Evolutionary conservation across 306 rosid genomes (phyloP), one percentile per base, ranked within the genome.

Genomic region (Prunus padus): DNA sequence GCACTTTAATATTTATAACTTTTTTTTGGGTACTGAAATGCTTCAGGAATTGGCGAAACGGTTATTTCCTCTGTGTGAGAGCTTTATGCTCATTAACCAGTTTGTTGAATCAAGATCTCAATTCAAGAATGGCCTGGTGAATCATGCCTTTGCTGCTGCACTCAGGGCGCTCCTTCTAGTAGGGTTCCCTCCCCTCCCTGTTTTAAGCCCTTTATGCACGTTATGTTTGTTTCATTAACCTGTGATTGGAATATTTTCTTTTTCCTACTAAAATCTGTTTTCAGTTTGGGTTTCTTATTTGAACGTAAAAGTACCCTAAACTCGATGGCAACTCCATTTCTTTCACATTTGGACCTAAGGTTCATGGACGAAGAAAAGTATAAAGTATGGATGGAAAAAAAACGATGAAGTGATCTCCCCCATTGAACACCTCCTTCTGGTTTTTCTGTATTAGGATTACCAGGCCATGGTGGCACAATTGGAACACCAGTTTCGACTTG

Each of bases 101-200:
- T 95, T 90, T 88, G 96, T 90, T 79, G 98, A 95, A 77, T 88
- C 87, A 18, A 87, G 93, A 81, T 95, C 97, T 73, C 97, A 92
- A 80, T 95, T 95, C 89, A 89, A 90, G 84, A 89, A 79, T 84
- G 98, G 98, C 67, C 86, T 95, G 51, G 97, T 95, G 71, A 95
- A 92, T 86, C 98, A 95, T 68, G 98, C 98, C 62, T 95, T 95
- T 84, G 86, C 98, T 87, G 97, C 98, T 71, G 97, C 98, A 37
- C 85, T 95, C 42, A 85, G 97, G 84, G 97, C 95, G 6, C 89
- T 95, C 74, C 96, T 95, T 80, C 88, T 95, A 20, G 98, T 95
- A 92, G 77, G 90, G 82, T 79, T 65, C 71, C 20, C 80, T 78
- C 72, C 60, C 68, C 47, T 69, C 74, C 68, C 74, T 69, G 50